A percentile compares a stretch with the other conserved stretches of the same genome.
Conservation (phyloP, 179 eudicot species). For the Corrigiola litoralis region DNA sequence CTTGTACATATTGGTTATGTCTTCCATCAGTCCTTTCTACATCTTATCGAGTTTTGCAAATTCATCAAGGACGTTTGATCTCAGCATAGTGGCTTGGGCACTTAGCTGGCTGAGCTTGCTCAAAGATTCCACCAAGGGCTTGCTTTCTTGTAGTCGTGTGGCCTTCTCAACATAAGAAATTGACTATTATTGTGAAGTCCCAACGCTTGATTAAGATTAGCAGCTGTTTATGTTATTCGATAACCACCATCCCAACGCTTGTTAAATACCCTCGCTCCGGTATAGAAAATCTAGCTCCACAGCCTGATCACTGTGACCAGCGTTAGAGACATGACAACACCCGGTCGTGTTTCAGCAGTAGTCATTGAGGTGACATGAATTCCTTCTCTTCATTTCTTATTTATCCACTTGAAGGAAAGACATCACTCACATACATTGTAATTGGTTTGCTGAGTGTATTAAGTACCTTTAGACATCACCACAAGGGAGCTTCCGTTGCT, state of each 20-base stretch:
- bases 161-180: not conserved
- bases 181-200: no score
- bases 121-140: not conserved
- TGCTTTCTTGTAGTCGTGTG: not conserved
- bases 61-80: not conserved
- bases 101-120: not conserved
- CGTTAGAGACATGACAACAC: slow-evolving; percentile 63
- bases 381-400: slow-evolving; percentile 72
- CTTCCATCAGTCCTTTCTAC: not conserved
- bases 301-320: slow-evolving; percentile 53
- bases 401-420: slow-evolving; percentile 69
- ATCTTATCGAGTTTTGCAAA: not conserved
- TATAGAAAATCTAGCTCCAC: slow-evolving; percentile 66
- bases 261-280: slow-evolving; percentile 70
- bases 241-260: slow-evolving; percentile 62
- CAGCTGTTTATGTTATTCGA: slow-evolving; percentile 57
- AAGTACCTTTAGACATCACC: slow-evolving; percentile 81
- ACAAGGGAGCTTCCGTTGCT: slow-evolving; percentile 76
- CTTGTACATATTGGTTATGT: not conserved
- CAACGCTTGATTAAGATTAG: slow-evolving; percentile 55
- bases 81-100: not conserved
- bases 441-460: slow-evolving; percentile 57
- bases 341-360: slow-evolving; percentile 61
- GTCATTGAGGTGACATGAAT: slow-evolving; percentile 61
- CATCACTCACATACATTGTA: slow-evolving; percentile 68